These are phyloP conservation scores for Asterochloris erici DNA, from an alignment of 139 green algal genomes.

Conservation along the genomic window DNA sequence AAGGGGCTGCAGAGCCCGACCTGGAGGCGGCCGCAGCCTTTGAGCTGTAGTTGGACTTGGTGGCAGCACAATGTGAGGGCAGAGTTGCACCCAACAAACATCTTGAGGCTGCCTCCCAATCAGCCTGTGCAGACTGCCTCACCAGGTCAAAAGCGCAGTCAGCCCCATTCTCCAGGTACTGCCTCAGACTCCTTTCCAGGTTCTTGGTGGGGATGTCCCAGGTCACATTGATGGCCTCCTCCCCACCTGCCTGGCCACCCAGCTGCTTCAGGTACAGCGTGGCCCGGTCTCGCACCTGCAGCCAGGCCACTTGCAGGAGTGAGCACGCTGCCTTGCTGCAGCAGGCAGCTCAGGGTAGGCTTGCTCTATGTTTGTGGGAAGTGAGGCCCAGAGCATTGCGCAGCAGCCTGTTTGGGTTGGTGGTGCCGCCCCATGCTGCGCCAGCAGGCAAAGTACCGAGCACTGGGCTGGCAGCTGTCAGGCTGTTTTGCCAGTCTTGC, in stretches of 20 bases:
- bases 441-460: too few relatives aligned
- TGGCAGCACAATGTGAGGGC: background rate
- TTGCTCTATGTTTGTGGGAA: too few relatives aligned
- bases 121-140: background rate
- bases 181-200: slow-evolving; percentile 74
- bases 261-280: slow-evolving; percentile 91
- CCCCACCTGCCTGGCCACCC: slow-evolving; percentile 29
- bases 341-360: too few relatives aligned
- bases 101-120: background rate
- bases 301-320: background rate
- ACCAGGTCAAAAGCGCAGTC: slow-evolving; percentile 78
- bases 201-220: slow-evolving; percentile 67
- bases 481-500: too few relatives aligned
- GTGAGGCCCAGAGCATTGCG: too few relatives aligned
- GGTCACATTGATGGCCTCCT: slow-evolving; percentile 38
- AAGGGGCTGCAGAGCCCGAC: background rate
- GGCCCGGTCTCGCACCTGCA: slow-evolving; percentile 91
- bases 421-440: too few relatives aligned
- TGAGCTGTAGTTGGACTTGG: background rate
- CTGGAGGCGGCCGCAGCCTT: background rate
- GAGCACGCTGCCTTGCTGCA: too few relatives aligned
- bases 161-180: slow-evolving; percentile 70
- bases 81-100: background rate
- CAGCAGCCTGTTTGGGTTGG: too few relatives aligned
- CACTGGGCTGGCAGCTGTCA: too few relatives aligned